phyloP scores from a whole-genome alignment of 805 yeast species.

The Wickerhamiella qilinensis region DNA sequence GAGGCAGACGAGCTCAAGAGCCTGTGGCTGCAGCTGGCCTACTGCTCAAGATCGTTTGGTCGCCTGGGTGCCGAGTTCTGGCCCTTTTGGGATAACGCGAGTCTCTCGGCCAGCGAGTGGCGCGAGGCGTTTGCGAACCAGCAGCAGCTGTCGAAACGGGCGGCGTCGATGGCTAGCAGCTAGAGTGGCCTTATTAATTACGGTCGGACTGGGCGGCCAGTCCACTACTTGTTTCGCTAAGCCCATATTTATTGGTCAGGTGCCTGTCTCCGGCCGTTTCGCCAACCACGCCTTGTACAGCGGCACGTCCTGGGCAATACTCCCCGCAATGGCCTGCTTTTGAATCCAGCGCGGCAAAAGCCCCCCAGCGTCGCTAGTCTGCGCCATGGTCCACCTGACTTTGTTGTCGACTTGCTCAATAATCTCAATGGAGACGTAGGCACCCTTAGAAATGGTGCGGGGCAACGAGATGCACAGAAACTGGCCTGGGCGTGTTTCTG shows the following conservation, averaged over 20 bases:
- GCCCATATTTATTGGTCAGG: too few relatives aligned
- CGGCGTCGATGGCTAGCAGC: too few relatives aligned
- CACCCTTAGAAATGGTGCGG: conserved; percentile 15
- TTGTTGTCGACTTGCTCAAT: conserved; percentile 14
- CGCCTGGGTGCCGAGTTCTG: conserved; percentile 60
- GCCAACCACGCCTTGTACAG: not conserved
- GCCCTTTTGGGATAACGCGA: conserved; percentile 16
- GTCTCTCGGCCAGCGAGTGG: conserved; percentile 28
- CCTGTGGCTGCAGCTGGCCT: conserved; percentile 63
- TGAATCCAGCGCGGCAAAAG: conserved; percentile 25
- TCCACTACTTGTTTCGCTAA: too few relatives aligned
- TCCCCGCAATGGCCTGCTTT: conserved; percentile 18
- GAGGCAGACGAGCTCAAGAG: conserved; percentile 32
- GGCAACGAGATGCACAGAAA: conserved; percentile 25
- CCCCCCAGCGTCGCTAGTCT: conserved; percentile 26
- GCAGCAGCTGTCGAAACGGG: conserved; percentile 14
- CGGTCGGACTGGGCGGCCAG: too few relatives aligned
- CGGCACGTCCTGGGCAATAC: conserved; percentile 25
- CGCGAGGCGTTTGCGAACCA: conserved; percentile 28
- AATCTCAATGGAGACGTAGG: conserved; percentile 24
- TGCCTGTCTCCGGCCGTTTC: too few relatives aligned
- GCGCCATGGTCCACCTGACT: conserved; percentile 27
- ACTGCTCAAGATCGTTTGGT: conserved; percentile 75
- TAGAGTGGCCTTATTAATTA: too few relatives aligned
- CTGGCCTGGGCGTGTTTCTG: conserved; percentile 19